Base-by-base conservation (phyloP, 371 early-diverging fungal genomes). In the Gilbertella persicaria region DNA sequence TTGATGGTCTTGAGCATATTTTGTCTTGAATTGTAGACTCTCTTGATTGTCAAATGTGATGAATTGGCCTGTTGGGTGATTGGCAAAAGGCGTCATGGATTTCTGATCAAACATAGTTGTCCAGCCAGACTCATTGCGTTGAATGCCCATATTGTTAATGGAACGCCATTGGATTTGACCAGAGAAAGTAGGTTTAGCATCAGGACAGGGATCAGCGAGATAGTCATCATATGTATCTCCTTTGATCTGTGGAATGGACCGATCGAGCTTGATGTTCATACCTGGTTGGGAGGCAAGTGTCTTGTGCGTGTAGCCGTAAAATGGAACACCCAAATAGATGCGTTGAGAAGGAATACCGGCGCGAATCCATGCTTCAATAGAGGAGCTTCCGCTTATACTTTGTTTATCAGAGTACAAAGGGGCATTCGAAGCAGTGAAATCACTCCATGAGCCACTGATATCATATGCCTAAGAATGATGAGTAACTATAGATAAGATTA, bases 81-180 rank as follows among this genome's bases (percentile, higher is more conserved):
- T 83, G 38, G 85, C 69, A 73, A 82, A 87, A 62, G 87, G 87
- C 4, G 88, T 86, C 21, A 65, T 55, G 1, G 82, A 74, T 10
- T 50, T 67, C 0, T 69, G 55, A 37, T 89, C 89, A 78, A 80
- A 86, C 44, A 73, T 60, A 7, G 79, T 70, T 14, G 81, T 59
- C 89, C 89, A 89, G 10, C 73, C 69, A 30, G 66, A 66, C 19
- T 53, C 23, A 49, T 61, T 51, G 2, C 75, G 70, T 33, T 83
- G 49, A 3, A 89, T 51, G 9, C 87, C 81, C 59, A 80, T 73
- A 12, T 71, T 71, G 10, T 83, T 71, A 54, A 91, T 50, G 46
- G 85, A 79, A 53, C 75, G 69, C 72, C 78, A 89, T 46, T 80
- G 75, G 82, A 84, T 86, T 6, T 75, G 66, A 5, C 87, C 87